These are phyloP conservation scores for Cytospora paraplurivora DNA, from an alignment of 2,329 filamentous ascomycete genomes.

Conservation along the genomic window DNA sequence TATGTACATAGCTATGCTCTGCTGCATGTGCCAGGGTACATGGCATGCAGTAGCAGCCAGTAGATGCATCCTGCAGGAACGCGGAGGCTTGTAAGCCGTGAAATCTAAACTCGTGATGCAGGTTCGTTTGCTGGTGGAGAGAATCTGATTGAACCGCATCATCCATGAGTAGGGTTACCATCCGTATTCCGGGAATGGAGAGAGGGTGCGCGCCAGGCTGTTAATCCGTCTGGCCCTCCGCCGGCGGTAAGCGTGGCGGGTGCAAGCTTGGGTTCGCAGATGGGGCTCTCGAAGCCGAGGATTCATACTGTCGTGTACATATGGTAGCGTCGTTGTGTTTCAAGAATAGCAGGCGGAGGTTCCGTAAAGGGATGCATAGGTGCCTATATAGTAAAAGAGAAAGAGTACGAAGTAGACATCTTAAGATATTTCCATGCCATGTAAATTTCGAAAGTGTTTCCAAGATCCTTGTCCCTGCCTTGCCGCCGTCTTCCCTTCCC, in stretches of 20 bases:
- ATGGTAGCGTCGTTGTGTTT: constrained; percentile 12
- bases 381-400: constrained; percentile 3
- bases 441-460: too few species aligned
- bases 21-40: constrained; percentile 18
- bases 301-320: neutral
- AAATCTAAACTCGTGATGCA: neutral
- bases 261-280: neutral
- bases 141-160: constrained; percentile 7
- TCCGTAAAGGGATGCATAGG: neutral
- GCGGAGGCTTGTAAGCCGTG: constrained; percentile 11
- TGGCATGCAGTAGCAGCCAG: neutral
- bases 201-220: neutral
- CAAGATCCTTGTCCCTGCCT: neutral
- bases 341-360: neutral
- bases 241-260: neutral
- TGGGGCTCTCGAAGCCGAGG: constrained; percentile 3
- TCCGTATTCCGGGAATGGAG: constrained; percentile 12
- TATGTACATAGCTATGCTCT: constrained; percentile 1
- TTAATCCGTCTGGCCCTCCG: neutral
- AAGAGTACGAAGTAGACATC: neutral
- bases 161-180: constrained; percentile 5
- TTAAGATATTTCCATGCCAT: too few species aligned
- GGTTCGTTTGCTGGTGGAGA: neutral
- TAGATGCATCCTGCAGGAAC: constrained; percentile 21
- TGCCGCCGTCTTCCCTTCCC: neutral